A percentile compares a stretch with the other conserved stretches of the same genome.
phyloP scores from a whole-genome alignment of 2,329 filamentous ascomycete species.

The Claviceps sp. region DNA sequence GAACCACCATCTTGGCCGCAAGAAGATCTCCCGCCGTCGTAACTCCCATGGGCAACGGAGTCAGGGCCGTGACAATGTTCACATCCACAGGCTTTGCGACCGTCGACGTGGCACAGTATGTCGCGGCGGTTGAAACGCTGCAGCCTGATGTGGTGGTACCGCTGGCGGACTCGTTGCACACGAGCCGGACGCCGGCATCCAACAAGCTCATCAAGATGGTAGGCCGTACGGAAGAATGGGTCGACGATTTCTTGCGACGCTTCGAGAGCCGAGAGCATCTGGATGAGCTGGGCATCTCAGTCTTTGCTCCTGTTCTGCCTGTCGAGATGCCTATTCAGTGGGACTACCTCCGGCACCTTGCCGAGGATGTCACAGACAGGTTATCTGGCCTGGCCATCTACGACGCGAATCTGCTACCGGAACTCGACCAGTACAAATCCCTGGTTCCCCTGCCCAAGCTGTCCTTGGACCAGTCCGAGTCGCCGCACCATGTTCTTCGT shows the following conservation, averaged over 20 bases:
- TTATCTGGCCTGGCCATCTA: slow-evolving; percentile 68
- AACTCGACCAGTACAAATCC: slow-evolving; percentile 40
- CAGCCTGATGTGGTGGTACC: slow-evolving; percentile 70
- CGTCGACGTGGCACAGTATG: slow-evolving; percentile 57
- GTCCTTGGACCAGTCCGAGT: slow-evolving; percentile 54
- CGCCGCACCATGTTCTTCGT: slow-evolving; percentile 64
- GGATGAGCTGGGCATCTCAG: slow-evolving; percentile 20
- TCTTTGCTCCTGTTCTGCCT: slow-evolving; percentile 60
- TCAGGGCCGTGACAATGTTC: slow-evolving; percentile 59
- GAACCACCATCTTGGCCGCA: slow-evolving; percentile 60
- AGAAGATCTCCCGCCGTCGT: slow-evolving; percentile 65
- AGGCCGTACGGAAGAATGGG: slow-evolving; percentile 74
- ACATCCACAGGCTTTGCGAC: slow-evolving; percentile 77
- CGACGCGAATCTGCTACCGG: slow-evolving; percentile 53
- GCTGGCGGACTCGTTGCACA: slow-evolving; percentile 54
- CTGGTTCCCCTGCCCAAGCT: slow-evolving; percentile 57
- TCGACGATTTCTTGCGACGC: slow-evolving; percentile 49
- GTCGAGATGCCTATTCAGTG: slow-evolving; percentile 63
- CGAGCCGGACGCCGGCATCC: slow-evolving; percentile 38
- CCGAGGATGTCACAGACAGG: slow-evolving; percentile 42
- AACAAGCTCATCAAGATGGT: slow-evolving; percentile 76
- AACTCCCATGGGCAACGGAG: slow-evolving; percentile 57
- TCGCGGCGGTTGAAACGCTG: slow-evolving; percentile 47
- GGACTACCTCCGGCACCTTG: slow-evolving; percentile 64
- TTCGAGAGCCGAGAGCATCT: slow-evolving; percentile 14